phyloP scores from a whole-genome alignment of 2,329 filamentous ascomycete species.

The Penicillium verrucosum region DNA sequence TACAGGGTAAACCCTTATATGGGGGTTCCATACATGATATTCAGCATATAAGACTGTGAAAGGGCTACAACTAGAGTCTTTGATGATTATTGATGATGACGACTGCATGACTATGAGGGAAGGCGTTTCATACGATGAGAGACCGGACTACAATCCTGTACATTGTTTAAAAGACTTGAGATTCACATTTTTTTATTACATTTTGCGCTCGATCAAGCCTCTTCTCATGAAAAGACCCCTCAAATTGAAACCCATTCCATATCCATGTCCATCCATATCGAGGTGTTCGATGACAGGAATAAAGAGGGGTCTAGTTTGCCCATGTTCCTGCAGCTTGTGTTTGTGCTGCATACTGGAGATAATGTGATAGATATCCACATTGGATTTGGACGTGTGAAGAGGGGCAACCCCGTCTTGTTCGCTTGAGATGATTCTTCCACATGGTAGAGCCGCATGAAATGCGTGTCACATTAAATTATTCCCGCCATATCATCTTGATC shows the following conservation, averaged over 20 bases:
- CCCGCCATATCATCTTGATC: conserved; percentile 17
- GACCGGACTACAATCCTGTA: not conserved
- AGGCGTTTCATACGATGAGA: conserved; percentile 4
- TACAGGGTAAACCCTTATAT: not conserved
- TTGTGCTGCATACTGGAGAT: not conserved
- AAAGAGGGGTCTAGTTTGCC: not conserved
- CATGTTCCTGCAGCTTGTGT: not conserved
- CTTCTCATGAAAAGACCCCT: not conserved
- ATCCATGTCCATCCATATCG: not conserved
- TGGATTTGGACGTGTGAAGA: not conserved
- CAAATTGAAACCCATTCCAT: not conserved
- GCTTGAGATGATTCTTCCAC: not conserved
- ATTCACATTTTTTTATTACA: not conserved
- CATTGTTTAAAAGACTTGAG: not conserved
- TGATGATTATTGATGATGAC: conserved; percentile 11
- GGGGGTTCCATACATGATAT: not conserved
- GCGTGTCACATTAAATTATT: conserved; percentile 9
- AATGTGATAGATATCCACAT: not conserved
- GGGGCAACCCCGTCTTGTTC: not conserved
- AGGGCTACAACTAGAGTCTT: not conserved
- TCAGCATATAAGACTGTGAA: not conserved
- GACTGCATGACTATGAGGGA: conserved; percentile 5
- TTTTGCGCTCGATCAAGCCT: not conserved
- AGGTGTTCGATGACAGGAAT: not conserved
- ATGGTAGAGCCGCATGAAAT: not conserved